Evolutionary conservation across 23 red algal genomes (phyloP).

Genomic region (Pyropia haitanensis): DNA sequence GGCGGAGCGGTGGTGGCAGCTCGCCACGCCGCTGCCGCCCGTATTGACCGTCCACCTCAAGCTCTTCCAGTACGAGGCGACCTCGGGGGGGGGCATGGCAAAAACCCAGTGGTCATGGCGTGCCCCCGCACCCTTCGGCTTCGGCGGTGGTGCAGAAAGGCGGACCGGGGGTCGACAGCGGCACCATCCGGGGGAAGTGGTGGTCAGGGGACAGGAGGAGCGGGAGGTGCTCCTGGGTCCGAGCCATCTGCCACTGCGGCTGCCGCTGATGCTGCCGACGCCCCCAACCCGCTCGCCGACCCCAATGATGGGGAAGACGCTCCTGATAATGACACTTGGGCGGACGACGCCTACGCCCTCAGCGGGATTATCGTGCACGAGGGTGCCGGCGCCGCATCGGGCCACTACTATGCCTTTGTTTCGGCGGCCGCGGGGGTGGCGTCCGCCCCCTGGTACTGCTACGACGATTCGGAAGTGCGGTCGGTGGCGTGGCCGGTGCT

Average conservation of each 20-base stretch:
- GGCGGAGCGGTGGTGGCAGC: slow-evolving; percentile 49
- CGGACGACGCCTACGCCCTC: slow-evolving; percentile 35
- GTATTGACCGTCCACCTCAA: slow-evolving; percentile 69
- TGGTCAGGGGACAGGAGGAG: no score
- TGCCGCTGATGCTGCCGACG: no score
- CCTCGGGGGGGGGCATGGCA: slow-evolving; percentile 20
- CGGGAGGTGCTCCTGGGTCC: no score
- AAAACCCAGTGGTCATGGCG: slow-evolving; percentile 51
- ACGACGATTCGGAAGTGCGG: slow-evolving; percentile 47
- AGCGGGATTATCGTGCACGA: slow-evolving; percentile 71
- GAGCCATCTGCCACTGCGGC: no score
- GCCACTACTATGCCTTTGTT: slow-evolving; percentile 75
- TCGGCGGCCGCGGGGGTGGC: slow-evolving; percentile 9
- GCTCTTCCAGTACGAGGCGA: slow-evolving; percentile 51
- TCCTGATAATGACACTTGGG: no score
- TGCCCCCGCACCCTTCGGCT: slow-evolving; percentile 37
- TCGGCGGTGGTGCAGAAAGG: slow-evolving; percentile 26
- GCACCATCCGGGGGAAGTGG: no score
- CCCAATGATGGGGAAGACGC: no score
- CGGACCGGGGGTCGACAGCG: background rate
- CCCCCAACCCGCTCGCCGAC: no score
- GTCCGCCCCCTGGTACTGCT: slow-evolving; percentile 31
- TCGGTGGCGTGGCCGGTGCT: slow-evolving; percentile 13
- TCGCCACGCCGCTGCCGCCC: slow-evolving; percentile 22
- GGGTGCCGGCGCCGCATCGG: slow-evolving; percentile 35